Base-by-base conservation (phyloP, 805 yeast genomes). In the Metschnikowia amazonensis region DNA sequence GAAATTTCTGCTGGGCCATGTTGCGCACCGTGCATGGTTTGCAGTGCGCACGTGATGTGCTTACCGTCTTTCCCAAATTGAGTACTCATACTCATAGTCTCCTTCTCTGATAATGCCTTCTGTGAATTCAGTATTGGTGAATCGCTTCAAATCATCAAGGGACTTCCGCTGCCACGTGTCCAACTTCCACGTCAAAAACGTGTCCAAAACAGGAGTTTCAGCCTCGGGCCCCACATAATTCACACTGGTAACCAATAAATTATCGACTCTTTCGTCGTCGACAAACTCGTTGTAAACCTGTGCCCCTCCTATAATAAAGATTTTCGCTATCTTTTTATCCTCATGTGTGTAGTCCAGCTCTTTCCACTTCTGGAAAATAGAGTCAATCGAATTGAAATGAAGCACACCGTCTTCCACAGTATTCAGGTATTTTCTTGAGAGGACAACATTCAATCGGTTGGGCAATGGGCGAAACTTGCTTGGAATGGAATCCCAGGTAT, bases 401-500 rank as follows among this genome's bases (percentile, higher is more conserved):
- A 63, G 53, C 16, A 68, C 60, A n/a, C 60, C 57, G n/a, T 56
- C 45, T 16, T 55, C 64, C 3, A 50, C 48, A 6, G 45, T 44
- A 13, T 56, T 57, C 6, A 51, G 56, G 16, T 51, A 50, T 14
- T 66, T 60, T 40, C 89, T 66, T 21, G 95, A 84, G 9, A 94
- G 66, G 0, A 94, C 80, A 11, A 89, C 80, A 62, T 94, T 94
- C 23, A 80, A 46, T 46, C 99, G 75, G 40, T 73, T 79, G 2
- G 84, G 82, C 36, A 94, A 72, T 0, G 99, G 99, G 50, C 96
- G 72, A 66, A 89, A 94, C 60, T 76, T 82, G 1, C 65, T 50
- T 0, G 99, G 98, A 27, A 94, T 90, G 6, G 96, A 86, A 27
- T 89, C 94, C 96, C 97, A 94, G 1, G 98, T 92, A 60, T 82